Conservation (phyloP, 441 rosid genomes). For the Biscutella laevigata region DNA sequence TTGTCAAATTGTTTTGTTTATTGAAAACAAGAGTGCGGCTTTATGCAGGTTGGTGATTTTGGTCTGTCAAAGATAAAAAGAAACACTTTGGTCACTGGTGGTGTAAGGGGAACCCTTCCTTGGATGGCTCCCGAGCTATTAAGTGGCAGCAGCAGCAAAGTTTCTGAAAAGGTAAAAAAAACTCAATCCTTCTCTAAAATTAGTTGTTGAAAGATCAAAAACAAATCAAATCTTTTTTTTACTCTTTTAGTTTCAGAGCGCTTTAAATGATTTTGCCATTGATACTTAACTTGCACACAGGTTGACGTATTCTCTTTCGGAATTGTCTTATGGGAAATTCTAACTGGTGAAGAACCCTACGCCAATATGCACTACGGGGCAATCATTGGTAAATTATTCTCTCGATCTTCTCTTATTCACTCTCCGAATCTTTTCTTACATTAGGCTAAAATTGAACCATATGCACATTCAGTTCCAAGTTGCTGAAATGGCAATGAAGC, state of each 20-base stretch:
- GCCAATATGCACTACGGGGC: slow-evolving; percentile 96
- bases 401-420: neutral
- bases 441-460: neutral
- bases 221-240: neutral
- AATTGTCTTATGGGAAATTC: no score
- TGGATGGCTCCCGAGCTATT: slow-evolving; percentile 77
- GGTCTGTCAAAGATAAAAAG: no score
- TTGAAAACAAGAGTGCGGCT: slow-evolving; percentile 3
- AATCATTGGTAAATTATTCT: slow-evolving; percentile 54
- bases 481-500: neutral
- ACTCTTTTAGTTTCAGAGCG: neutral
- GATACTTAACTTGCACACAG: slow-evolving; percentile 28
- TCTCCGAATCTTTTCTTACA: neutral
- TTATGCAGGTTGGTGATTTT: slow-evolving; percentile 56
- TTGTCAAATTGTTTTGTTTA: neutral
- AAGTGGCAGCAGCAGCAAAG: slow-evolving; percentile 63
- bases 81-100: slow-evolving; percentile 62
- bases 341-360: slow-evolving; percentile 93
- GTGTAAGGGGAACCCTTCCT: slow-evolving; percentile 66
- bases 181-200: neutral
- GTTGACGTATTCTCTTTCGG: slow-evolving; percentile 94
- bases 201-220: slow-evolving; percentile 2
- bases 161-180: slow-evolving; percentile 54
- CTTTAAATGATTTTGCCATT: neutral
- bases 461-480: neutral